A percentile compares a stretch with the other conserved stretches of the same genome.
Conservation (phyloP, 441 rosid species). For the Populus hybrid region DNA sequence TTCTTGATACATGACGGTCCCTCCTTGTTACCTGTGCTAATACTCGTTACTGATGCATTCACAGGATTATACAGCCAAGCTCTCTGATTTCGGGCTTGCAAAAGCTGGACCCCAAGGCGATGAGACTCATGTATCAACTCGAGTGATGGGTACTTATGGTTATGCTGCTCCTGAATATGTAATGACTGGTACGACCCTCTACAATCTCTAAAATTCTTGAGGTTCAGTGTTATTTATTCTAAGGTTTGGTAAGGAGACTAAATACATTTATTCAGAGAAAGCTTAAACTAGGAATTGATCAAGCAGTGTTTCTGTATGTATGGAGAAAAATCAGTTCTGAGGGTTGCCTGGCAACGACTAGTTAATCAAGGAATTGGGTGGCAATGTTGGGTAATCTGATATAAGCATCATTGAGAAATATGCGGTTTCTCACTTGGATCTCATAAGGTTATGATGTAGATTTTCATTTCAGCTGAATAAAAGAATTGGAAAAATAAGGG, state of each 20-base stretch:
- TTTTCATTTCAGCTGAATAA: slow-evolving; percentile 1
- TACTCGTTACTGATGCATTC: slow-evolving; percentile 17
- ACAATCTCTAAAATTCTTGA: slow-evolving; percentile 6
- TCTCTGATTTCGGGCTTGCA: slow-evolving; percentile 98
- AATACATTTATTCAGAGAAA: not conserved
- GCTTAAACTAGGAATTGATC: slow-evolving; percentile 2
- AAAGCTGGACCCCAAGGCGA: slow-evolving; percentile 99
- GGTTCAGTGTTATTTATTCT: not conserved
- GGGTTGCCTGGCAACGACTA: slow-evolving; percentile 7
- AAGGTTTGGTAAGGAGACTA: not conserved
- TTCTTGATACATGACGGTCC: not conserved
- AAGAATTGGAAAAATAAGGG: not conserved
- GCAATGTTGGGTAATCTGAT: slow-evolving; percentile 5
- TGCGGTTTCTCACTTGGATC: not conserved
- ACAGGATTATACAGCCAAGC: slow-evolving; percentile 95
- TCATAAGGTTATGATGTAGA: not conserved
- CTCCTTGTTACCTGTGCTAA: slow-evolving; percentile 1
- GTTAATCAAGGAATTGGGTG: slow-evolving; percentile 6
- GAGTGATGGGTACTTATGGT: slow-evolving; percentile 98
- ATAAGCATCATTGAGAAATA: not conserved
- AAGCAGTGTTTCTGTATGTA: not conserved
- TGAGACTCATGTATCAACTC: slow-evolving; percentile 93
- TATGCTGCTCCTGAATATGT: slow-evolving; percentile 41
- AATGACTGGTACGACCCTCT: slow-evolving; percentile 74
- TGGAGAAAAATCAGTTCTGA: slow-evolving; percentile 4